Conservation (phyloP, 1,139 yeast genomes). For the Hansenula anomala region DNA sequence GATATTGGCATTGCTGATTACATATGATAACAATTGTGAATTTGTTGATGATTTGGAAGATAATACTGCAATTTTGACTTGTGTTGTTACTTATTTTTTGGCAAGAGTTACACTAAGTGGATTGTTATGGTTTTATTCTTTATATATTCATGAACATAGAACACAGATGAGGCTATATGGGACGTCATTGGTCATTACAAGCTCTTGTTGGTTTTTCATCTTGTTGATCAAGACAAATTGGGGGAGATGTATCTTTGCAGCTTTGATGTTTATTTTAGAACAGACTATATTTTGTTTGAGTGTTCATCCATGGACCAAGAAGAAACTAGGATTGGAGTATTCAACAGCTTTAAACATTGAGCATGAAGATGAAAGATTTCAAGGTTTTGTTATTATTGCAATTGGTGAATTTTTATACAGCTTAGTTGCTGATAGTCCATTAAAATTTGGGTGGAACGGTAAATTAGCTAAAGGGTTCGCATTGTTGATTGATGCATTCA, state of each 20-base stretch:
- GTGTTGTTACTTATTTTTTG: constrained; percentile 41
- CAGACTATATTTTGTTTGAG: constrained; percentile 28
- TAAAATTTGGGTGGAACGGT: constrained; percentile 42
- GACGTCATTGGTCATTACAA: constrained; percentile 28
- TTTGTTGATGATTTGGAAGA: constrained; percentile 29
- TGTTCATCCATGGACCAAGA: constrained; percentile 47
- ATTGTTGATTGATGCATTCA: constrained; percentile 45
- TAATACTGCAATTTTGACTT: constrained; percentile 36
- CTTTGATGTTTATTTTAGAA: constrained; percentile 41
- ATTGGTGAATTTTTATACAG: constrained; percentile 61
- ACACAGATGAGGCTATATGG: constrained; percentile 45
- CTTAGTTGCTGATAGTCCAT: constrained; percentile 46
- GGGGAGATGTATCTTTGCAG: constrained; percentile 44
- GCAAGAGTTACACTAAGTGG: constrained; percentile 38
- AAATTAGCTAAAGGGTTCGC: constrained; percentile 46
- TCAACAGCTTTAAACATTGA: constrained; percentile 64
- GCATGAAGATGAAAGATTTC: constrained; percentile 60
- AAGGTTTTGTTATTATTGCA: constrained; percentile 58
- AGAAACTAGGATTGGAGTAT: constrained; percentile 33
- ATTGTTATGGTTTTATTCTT: constrained; percentile 39
- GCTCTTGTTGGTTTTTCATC: constrained; percentile 41
- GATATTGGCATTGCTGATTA: constrained; percentile 46
- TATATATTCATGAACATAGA: constrained; percentile 50
- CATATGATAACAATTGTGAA: constrained; percentile 48
- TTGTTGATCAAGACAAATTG: constrained; percentile 36